These are phyloP conservation scores for Boletus vermiculosoides DNA, from an alignment of 768 basidiomycete genomes.

Conservation along the genomic window DNA sequence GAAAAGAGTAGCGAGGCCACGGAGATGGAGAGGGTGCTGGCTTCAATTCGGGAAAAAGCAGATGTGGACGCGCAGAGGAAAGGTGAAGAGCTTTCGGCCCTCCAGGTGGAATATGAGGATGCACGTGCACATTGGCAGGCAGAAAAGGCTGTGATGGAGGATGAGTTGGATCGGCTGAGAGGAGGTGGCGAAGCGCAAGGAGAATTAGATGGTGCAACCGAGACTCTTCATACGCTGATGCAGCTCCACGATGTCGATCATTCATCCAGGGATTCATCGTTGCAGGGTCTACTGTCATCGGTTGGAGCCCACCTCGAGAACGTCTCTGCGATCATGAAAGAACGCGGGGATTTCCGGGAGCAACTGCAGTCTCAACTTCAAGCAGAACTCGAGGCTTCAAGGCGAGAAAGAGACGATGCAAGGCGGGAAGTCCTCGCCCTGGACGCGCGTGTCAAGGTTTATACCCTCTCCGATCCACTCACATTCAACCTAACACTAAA, in stretches of 20 bases:
- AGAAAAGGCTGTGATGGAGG: conserved; percentile 48
- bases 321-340: conserved; percentile 45
- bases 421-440: conserved; percentile 40
- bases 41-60: conserved; percentile 34
- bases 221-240: conserved; percentile 49
- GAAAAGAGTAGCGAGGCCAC: conserved; percentile 41
- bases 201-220: conserved; percentile 53
- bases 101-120: conserved; percentile 41
- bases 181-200: conserved; percentile 39
- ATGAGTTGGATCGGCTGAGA: conserved; percentile 48
- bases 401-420: conserved; percentile 51
- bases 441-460: conserved; percentile 41
- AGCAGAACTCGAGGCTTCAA: conserved; percentile 53
- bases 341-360: conserved; percentile 40
- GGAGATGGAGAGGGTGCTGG: conserved; percentile 40
- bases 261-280: conserved; percentile 45
- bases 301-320: conserved; percentile 51
- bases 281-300: conserved; percentile 48
- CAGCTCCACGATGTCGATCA: conserved; percentile 57
- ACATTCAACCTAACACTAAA: not conserved
- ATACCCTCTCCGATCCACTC: not conserved
- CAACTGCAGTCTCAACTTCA: conserved; percentile 55
- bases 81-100: conserved; percentile 37
- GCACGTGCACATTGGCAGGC: conserved; percentile 52
- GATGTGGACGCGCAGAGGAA: conserved; percentile 42